Conservation (phyloP, 1,284 basidiomycete genomes). For the Sporisorium exsertum region DNA sequence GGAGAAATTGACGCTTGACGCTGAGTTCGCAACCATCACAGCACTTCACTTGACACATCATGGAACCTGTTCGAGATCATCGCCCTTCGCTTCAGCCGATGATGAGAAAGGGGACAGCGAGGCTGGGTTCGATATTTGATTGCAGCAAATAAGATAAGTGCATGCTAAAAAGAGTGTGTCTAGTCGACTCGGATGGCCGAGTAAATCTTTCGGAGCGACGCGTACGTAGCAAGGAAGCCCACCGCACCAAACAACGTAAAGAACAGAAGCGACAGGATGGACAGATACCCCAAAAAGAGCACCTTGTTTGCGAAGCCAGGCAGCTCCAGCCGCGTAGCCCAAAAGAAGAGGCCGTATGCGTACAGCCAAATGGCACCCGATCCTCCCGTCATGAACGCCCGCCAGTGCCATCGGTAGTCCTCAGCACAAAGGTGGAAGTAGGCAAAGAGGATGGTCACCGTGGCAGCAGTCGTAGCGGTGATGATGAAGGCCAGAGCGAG, state of each 20-base stretch:
- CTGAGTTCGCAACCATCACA: not conserved
- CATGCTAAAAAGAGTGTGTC: conserved; percentile 7
- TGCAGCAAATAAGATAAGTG: not conserved
- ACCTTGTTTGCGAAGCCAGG: conserved; percentile 85
- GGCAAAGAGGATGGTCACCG: conserved; percentile 61
- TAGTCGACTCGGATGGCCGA: conserved; percentile 63
- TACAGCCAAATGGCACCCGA: conserved; percentile 93
- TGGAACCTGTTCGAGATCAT: not conserved
- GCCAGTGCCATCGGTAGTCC: conserved; percentile 98
- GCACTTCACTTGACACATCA: not conserved
- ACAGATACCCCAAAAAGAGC: conserved; percentile 91
- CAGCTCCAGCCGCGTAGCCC: conserved; percentile 85
- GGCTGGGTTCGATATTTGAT: not conserved
- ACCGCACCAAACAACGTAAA: conserved; percentile 83
- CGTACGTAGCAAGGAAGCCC: conserved; percentile 59
- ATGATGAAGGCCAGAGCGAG: conserved; percentile 87
- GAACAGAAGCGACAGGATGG: conserved; percentile 83
- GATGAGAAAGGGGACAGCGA: not conserved
- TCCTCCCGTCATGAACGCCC: conserved; percentile 91
- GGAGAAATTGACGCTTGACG: conserved; percentile 8
- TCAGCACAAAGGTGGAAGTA: conserved; percentile 93
- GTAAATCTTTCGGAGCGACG: conserved; percentile 56
- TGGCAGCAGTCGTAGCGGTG: conserved; percentile 75
- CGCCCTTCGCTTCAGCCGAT: not conserved
- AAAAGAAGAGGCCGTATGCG: conserved; percentile 84